phyloP scores from a whole-genome alignment of 2,329 filamentous ascomycete species.

The Cladorrhinum sp. region DNA sequence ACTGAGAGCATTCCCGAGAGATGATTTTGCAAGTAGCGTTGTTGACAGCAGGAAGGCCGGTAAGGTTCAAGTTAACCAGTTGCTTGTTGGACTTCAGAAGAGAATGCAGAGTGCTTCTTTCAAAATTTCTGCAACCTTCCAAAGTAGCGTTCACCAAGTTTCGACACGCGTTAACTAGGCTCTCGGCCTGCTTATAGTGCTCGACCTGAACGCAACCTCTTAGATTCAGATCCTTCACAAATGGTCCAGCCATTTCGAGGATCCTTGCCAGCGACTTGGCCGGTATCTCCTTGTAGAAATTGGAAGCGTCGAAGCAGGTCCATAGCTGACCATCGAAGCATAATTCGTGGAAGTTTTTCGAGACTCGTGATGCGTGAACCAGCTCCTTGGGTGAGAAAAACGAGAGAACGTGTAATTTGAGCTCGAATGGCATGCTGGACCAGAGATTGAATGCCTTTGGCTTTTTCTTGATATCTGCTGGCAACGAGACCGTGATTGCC shows the following conservation, averaged over 20 bases:
- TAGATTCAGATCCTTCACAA: constrained; percentile 86
- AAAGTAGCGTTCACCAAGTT: constrained; percentile 86
- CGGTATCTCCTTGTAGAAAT: constrained; percentile 85
- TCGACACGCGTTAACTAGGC: constrained; percentile 76
- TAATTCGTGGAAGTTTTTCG: constrained; percentile 72
- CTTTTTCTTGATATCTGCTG: constrained; percentile 56
- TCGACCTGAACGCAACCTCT: constrained; percentile 86
- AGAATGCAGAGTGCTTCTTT: constrained; percentile 72
- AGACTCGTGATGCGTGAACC: constrained; percentile 72
- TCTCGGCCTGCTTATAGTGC: constrained; percentile 73
- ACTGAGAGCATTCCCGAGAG: constrained; percentile 70
- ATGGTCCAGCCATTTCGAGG: constrained; percentile 80
- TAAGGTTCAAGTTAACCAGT: constrained; percentile 81
- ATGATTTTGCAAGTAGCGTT: constrained; percentile 87
- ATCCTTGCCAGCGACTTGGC: constrained; percentile 80
- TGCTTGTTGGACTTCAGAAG: constrained; percentile 71
- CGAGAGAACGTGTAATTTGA: constrained; percentile 73
- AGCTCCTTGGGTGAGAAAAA: constrained; percentile 79
- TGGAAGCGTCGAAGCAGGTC: constrained; percentile 77
- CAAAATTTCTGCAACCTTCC: constrained; percentile 85
- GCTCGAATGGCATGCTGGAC: constrained; percentile 76
- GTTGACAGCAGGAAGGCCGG: constrained; percentile 73
- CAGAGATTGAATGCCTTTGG: constrained; percentile 64
- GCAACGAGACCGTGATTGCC: constrained; percentile 57
- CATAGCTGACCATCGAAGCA: constrained; percentile 96